These are phyloP conservation scores for Boletus vermiculosoides DNA, from an alignment of 768 basidiomycete genomes.

Conservation along the genomic window DNA sequence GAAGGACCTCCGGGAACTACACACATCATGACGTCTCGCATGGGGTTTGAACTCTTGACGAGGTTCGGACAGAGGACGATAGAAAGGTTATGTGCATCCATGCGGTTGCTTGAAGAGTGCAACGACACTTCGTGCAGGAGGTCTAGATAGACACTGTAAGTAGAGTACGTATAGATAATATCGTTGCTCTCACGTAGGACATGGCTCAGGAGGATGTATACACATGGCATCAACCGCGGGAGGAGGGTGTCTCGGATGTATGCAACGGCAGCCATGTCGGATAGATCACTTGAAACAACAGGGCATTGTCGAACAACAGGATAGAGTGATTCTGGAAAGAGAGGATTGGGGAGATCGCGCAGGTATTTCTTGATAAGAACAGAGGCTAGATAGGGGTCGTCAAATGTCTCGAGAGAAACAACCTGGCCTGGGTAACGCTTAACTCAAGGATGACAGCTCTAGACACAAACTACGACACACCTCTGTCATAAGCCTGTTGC, in stretches of 20 bases:
- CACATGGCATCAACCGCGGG: constrained; percentile 65
- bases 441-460: constrained; percentile 1
- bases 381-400: constrained; percentile 77
- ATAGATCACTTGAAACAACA: constrained; percentile 45
- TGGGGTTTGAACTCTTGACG: constrained; percentile 63
- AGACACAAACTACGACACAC: constrained; percentile 31
- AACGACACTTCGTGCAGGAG: constrained; percentile 78
- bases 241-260: constrained; percentile 72
- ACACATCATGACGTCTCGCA: constrained; percentile 75
- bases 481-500: constrained; percentile 83
- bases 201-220: constrained; percentile 70
- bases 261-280: constrained; percentile 54
- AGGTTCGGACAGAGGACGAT: constrained; percentile 81
- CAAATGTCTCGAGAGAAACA: constrained; percentile 72
- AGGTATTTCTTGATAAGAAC: constrained; percentile 86
- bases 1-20: constrained; percentile 52
- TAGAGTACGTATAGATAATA: not conserved
- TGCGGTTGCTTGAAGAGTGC: constrained; percentile 62
- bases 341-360: constrained; percentile 72
- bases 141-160: constrained; percentile 43
- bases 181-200: constrained; percentile 52
- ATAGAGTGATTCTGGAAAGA: constrained; percentile 74
- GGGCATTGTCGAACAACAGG: constrained; percentile 69
- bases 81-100: constrained; percentile 83
- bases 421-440: constrained; percentile 55